These are phyloP conservation scores for Przewalskia tangutica DNA, from an alignment of 257 asterid species.

Conservation along the genomic window DNA sequence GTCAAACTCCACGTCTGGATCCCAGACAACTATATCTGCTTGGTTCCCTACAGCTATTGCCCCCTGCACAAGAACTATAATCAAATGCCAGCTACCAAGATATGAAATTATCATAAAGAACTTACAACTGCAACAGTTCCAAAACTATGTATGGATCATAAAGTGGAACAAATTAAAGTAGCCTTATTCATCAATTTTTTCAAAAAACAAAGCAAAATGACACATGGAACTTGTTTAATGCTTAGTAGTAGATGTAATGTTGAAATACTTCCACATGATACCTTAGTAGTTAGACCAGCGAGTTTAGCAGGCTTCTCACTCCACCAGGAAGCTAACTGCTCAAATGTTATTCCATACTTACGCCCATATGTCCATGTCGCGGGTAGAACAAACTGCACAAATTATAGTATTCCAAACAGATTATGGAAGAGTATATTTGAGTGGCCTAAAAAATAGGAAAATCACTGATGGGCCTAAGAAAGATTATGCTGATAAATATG, in stretches of 20 bases:
- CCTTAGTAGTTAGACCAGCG: slow-evolving; percentile 70
- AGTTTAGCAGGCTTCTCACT: slow-evolving; percentile 94
- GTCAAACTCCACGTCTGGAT: slow-evolving; percentile 66
- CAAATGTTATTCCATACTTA: slow-evolving; percentile 46
- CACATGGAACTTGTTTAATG: background rate
- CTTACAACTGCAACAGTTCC: background rate
- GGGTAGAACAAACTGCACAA: slow-evolving; percentile 80
- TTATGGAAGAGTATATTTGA: background rate
- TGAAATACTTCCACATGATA: slow-evolving; percentile 2
- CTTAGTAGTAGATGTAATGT: background rate
- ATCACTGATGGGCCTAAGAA: background rate
- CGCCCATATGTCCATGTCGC: slow-evolving; percentile 85
- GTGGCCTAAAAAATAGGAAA: background rate
- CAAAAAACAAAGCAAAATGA: background rate
- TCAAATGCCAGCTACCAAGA: background rate
- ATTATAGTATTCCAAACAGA: background rate
- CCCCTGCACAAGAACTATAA: slow-evolving; percentile 40
- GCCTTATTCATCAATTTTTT: background rate
- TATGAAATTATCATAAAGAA: background rate
- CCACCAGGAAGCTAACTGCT: slow-evolving; percentile 86
- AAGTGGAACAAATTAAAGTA: background rate
- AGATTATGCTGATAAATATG: background rate
- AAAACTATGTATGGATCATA: background rate
- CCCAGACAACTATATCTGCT: slow-evolving; percentile 90
- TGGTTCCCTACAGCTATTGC: slow-evolving; percentile 50